Evolutionary conservation across 176 grass and related monocot genomes (phyloP).

Genomic region (Ensete glaucum): DNA sequence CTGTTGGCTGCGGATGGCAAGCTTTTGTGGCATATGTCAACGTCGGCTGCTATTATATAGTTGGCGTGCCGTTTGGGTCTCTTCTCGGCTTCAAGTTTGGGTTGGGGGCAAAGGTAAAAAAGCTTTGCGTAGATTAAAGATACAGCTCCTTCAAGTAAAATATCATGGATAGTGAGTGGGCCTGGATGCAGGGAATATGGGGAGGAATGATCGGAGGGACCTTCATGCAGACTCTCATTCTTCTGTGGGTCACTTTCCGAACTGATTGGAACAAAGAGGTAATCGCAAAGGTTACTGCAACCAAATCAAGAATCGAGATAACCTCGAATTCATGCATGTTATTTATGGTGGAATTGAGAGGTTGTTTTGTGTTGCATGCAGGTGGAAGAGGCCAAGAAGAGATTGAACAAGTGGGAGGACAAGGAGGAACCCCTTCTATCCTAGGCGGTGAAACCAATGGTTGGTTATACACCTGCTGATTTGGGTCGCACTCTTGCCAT

Average conservation of each 20-base stretch:
- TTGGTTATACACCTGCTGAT: neutral
- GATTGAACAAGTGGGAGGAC: slow-evolving; percentile 67
- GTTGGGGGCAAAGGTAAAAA: slow-evolving; percentile 39
- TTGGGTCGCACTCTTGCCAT: neutral
- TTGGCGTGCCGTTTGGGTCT: slow-evolving; percentile 39
- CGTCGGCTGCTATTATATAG: slow-evolving; percentile 50
- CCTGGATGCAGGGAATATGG: slow-evolving; percentile 55
- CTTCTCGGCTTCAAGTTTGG: slow-evolving; percentile 50
- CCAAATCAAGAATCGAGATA: neutral
- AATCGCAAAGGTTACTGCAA: neutral
- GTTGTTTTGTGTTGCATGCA: neutral
- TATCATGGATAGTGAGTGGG: neutral
- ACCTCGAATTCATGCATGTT: too few relatives aligned
- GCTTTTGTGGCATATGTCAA: slow-evolving; percentile 62
- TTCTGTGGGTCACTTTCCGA: slow-evolving; percentile 49
- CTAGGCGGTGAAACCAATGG: neutral
- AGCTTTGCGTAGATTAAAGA: too few relatives aligned
- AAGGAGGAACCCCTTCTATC: slow-evolving; percentile 35
- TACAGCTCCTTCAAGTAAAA: too few relatives aligned
- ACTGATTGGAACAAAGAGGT: slow-evolving; percentile 78
- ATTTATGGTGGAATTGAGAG: neutral
- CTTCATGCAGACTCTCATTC: slow-evolving; percentile 59
- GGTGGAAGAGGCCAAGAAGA: slow-evolving; percentile 66
- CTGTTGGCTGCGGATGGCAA: slow-evolving; percentile 64
- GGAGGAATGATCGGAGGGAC: slow-evolving; percentile 74